Base-by-base conservation (phyloP, 371 early-diverging fungal species). In the Cladochytrium tenue region DNA sequence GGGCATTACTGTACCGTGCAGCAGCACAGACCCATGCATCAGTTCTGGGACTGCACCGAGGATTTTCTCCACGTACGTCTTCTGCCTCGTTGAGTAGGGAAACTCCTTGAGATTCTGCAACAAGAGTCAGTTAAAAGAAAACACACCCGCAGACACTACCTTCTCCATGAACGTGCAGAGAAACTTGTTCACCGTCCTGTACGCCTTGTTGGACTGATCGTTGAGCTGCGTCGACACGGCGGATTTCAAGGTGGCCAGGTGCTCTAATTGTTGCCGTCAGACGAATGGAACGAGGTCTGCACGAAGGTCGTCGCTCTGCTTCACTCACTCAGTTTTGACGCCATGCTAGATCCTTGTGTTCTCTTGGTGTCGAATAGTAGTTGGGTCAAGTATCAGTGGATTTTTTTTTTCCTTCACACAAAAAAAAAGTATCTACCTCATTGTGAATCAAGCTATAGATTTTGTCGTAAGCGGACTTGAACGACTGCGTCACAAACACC, bases 61-160 rank as follows among this genome's bases (percentile, higher is more conserved):
- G 28, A 77, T 53, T 52, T 67, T 66, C 58, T 81, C 79, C 23
- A 74, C 27, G 58, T 67, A 74, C n/a, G 76, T 69, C 56, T 76
- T 78, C 28, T 75, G 58, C 13, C 76, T 60, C 0, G 77, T 76
- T 0, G 43, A 43, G 72, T 78, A 83, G 33, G 67, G 75, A 52
- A 67, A 74, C 32, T 83, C 83, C 72, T 83, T 83, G 65, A 78
- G 56, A 51, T 80, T 80, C 83, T 83, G 20, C 15, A n/a, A 25
- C 13, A n/a, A 13, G 27, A 7, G 53, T 53, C 26, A 7, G 43
- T 20, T 7, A 43, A 20, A 43, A 20, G 13, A 43, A 43, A 43
- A 7, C 20, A 7, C 61, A 56, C 32, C 23, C 60, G 61, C 2
- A 30, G 30, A 36, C 5, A 10, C 15, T 71, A 83, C 81, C 76